Evolutionary conservation across 192 early-diverging fungal genomes (phyloP).

Genomic region (Rhizoclosmatium sp.): DNA sequence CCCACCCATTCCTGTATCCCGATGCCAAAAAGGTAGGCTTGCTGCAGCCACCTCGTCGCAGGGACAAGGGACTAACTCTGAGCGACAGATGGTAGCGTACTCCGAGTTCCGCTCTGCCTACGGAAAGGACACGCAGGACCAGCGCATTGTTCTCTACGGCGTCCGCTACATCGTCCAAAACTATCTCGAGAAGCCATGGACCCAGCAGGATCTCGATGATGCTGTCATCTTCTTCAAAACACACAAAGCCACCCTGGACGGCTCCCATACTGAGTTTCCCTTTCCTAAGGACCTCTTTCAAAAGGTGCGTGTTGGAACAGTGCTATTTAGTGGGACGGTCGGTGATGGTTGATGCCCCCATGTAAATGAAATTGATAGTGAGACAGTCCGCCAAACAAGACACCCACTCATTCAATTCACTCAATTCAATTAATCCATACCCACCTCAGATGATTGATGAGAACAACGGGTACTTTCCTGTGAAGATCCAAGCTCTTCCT

Average conservation of each 20-base stretch:
- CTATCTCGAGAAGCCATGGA: conserved; percentile 75
- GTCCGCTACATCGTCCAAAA: conserved; percentile 86
- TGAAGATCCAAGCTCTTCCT: conserved; percentile 77
- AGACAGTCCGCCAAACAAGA: no score
- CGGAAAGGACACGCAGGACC: conserved; percentile 71
- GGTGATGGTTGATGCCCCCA: background rate
- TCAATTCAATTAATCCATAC: background rate
- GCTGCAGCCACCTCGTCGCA: background rate
- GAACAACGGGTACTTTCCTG: conserved; percentile 86
- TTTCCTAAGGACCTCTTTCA: conserved; percentile 82
- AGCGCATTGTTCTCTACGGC: conserved; percentile 83
- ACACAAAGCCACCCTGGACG: conserved; percentile 68
- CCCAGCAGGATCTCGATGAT: conserved; percentile 68
- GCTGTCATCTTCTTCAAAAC: conserved; percentile 77
- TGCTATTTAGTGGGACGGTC: background rate
- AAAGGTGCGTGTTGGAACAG: conserved; percentile 53
- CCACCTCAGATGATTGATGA: conserved; percentile 70
- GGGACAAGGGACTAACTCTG: background rate
- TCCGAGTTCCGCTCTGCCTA: conserved; percentile 78
- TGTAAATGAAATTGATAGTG: no score
- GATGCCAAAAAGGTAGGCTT: conserved; percentile 61
- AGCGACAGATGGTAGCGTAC: conserved; percentile 75
- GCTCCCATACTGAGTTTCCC: conserved; percentile 57
- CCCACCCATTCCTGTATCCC: conserved; percentile 80
- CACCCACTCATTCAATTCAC: background rate